phyloP scores from a whole-genome alignment of 306 rosid species.

The Vachellia pachyceras region DNA sequence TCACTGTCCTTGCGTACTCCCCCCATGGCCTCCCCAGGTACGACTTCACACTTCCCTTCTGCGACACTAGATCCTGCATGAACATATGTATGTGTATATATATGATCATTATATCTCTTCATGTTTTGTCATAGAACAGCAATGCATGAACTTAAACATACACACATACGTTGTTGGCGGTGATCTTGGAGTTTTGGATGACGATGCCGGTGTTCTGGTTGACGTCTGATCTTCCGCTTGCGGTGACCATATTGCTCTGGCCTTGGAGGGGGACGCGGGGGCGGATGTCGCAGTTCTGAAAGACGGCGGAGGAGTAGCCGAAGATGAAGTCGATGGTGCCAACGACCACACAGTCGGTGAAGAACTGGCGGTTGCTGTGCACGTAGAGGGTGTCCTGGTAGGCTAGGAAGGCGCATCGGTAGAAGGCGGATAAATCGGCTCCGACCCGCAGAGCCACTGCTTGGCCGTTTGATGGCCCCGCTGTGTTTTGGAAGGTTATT shows the following conservation, averaged over 20 bases:
- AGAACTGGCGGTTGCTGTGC: slow-evolving; percentile 89
- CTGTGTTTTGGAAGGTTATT: slow-evolving; percentile 85
- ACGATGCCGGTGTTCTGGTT: slow-evolving; percentile 95
- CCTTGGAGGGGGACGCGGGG: slow-evolving; percentile 75
- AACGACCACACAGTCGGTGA: slow-evolving; percentile 48
- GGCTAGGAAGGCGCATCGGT: slow-evolving; percentile 67
- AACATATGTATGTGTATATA: too few species aligned
- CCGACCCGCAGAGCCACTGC: slow-evolving; percentile 92
- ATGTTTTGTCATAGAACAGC: too few species aligned
- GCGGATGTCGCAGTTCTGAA: slow-evolving; percentile 81
- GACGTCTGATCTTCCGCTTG: slow-evolving; percentile 81
- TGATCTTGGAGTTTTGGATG: slow-evolving; percentile 76
- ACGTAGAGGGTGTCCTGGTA: slow-evolving; percentile 93
- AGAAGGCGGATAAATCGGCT: slow-evolving; percentile 83
- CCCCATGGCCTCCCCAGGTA: too few species aligned
- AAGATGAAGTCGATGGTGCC: slow-evolving; percentile 93
- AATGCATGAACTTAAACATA: too few species aligned
- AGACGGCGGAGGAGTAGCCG: slow-evolving; percentile 78
- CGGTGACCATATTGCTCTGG: slow-evolving; percentile 86
- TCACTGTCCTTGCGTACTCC: too few species aligned
- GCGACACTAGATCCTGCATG: too few species aligned
- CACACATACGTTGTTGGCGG: slow-evolving; percentile 39
- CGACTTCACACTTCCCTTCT: too few species aligned
- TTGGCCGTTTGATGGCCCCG: slow-evolving; percentile 86
- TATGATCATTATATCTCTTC: too few species aligned